Percentiles rank a stretch among this genome's conserved stretches.
Evolutionary conservation across 129 eudicot species (phyloP).

Genomic region (Rutidosis leptorrhynchoides): DNA sequence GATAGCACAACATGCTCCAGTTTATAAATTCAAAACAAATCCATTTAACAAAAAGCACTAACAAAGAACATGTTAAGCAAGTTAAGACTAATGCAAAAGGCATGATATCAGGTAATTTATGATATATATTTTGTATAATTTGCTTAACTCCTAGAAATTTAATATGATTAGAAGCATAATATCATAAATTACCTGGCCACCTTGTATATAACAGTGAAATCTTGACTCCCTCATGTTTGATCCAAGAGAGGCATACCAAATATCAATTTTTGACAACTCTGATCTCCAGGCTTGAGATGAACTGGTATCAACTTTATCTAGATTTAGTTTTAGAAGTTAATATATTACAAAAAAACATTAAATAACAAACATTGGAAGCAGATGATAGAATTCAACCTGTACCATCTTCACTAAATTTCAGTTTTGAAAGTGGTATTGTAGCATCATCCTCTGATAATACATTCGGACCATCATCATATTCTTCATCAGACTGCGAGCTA

Average conservation of each 20-base stretch:
- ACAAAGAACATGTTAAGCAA: too few relatives aligned
- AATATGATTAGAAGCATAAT: too few relatives aligned
- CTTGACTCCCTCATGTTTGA: constrained; percentile 87
- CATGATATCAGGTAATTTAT: too few relatives aligned
- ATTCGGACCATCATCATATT: neutral
- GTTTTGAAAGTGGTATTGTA: constrained; percentile 54
- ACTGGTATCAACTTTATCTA: constrained; percentile 1
- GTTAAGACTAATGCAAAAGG: too few relatives aligned
- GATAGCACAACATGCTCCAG: too few relatives aligned
- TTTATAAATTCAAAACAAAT: too few relatives aligned
- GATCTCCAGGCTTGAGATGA: constrained; percentile 65
- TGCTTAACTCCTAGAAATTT: neutral
- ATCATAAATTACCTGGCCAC: constrained; percentile 88
- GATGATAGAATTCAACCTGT: neutral
- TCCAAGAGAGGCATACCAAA: constrained; percentile 96
- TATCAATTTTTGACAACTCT: constrained; percentile 62
- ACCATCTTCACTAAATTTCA: constrained; percentile 47
- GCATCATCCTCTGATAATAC: constrained; percentile 44
- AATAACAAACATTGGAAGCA: too few relatives aligned
- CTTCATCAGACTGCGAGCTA: neutral
- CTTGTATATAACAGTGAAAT: constrained; percentile 83
- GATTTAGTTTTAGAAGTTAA: neutral
- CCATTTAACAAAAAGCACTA: too few relatives aligned
- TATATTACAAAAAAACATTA: neutral
- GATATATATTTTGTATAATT: too few relatives aligned